phyloP scores from a whole-genome alignment of 2,329 filamentous ascomycete species.

The Venturia carpophila region DNA sequence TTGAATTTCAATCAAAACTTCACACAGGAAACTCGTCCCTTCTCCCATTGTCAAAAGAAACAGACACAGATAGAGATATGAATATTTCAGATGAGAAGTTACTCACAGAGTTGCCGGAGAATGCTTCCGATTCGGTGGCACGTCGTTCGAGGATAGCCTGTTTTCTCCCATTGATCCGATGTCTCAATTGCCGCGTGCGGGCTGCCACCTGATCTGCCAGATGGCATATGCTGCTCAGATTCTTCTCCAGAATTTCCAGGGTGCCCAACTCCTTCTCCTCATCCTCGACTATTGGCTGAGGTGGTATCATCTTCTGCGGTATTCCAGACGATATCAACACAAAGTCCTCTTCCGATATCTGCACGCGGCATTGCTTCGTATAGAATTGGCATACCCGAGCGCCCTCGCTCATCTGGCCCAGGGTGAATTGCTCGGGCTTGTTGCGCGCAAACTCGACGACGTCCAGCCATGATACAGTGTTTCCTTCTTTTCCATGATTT shows the following conservation, averaged over 20 bases:
- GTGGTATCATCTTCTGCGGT: slow-evolving; percentile 72
- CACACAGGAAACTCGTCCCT: background rate
- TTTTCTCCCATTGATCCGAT: slow-evolving; percentile 66
- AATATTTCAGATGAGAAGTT: slow-evolving; percentile 21
- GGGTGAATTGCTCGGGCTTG: slow-evolving; percentile 68
- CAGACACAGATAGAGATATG: background rate
- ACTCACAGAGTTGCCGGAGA: slow-evolving; percentile 29
- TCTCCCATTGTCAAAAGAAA: background rate
- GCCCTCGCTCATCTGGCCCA: slow-evolving; percentile 62
- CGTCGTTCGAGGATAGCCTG: slow-evolving; percentile 63
- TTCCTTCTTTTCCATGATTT: slow-evolving; percentile 52
- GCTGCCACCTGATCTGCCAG: slow-evolving; percentile 72
- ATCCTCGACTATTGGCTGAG: slow-evolving; percentile 74
- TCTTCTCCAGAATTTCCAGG: slow-evolving; percentile 73
- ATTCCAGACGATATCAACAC: slow-evolving; percentile 75
- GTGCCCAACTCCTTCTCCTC: slow-evolving; percentile 79
- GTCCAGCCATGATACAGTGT: slow-evolving; percentile 70
- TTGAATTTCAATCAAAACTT: background rate
- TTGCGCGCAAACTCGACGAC: slow-evolving; percentile 76
- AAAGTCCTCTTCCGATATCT: slow-evolving; percentile 84
- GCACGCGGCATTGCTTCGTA: slow-evolving; percentile 70
- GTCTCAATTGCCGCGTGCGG: slow-evolving; percentile 69
- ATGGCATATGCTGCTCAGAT: slow-evolving; percentile 67
- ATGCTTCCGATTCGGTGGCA: slow-evolving; percentile 37
- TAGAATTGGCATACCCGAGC: slow-evolving; percentile 71